Percentiles rank a stretch among this genome's conserved stretches.
Conservation (phyloP, 208 protist species). For the Leishmania turanica region DNA sequence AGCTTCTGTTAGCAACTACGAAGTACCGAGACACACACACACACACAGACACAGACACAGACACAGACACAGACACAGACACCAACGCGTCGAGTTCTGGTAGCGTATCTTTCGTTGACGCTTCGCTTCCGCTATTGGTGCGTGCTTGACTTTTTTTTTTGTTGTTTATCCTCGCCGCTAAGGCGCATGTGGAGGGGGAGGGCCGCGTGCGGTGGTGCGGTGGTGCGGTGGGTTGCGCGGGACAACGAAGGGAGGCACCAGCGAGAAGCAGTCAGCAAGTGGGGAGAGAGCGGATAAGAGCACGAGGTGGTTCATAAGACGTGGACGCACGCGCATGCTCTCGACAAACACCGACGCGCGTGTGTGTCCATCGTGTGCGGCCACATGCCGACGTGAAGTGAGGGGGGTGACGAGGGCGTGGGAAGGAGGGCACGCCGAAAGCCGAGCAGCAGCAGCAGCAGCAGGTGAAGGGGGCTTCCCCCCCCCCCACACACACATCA, state of each 20-base stretch:
- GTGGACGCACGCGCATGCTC: not conserved
- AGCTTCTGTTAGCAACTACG: not conserved
- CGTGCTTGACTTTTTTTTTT: not conserved
- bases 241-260: not conserved
- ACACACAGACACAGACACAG: not conserved
- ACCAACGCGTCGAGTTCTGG: not conserved
- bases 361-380: not conserved
- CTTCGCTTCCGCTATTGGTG: not conserved
- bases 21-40: not conserved
- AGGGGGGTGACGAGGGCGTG: not conserved
- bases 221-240: too few species aligned
- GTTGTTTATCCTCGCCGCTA: not conserved
- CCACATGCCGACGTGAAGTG: not conserved
- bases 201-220: not conserved
- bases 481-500: too few species aligned
- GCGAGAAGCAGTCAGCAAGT: too few species aligned
- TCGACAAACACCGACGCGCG: not conserved
- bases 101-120: not conserved
- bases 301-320: too few species aligned
- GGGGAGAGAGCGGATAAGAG: not conserved
- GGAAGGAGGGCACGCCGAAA: not conserved
- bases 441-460: not conserved
- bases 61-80: constrained; percentile 3
- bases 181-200: not conserved
- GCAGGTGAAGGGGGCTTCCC: too few species aligned